phyloP scores from a whole-genome alignment of 2,329 filamentous ascomycete genomes.

The Colletotrichum nymphaeae region DNA sequence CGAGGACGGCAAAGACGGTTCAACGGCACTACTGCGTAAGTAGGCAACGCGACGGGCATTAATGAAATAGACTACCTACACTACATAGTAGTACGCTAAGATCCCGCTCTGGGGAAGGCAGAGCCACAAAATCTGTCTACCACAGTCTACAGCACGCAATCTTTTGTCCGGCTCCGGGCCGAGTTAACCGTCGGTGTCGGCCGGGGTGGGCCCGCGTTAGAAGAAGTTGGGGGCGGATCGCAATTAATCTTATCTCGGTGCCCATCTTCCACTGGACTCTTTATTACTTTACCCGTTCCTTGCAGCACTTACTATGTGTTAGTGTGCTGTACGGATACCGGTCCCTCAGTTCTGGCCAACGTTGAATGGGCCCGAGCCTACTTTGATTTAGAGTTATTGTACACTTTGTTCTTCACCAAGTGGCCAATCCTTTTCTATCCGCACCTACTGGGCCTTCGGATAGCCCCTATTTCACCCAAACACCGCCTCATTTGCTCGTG shows the following conservation, averaged over 20 bases:
- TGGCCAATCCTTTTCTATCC: not conserved
- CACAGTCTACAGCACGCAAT: not conserved
- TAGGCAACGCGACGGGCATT: not conserved
- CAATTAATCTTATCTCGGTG: not conserved
- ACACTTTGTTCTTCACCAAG: not conserved
- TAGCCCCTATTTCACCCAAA: not conserved
- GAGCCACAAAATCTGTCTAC: slow-evolving; percentile 11
- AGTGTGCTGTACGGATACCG: not conserved
- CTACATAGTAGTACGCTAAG: too few species aligned
- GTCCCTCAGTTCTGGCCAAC: not conserved
- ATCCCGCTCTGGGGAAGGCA: not conserved
- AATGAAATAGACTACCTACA: not conserved
- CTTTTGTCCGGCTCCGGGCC: slow-evolving; percentile 8
- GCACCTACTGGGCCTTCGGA: not conserved
- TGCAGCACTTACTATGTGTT: not conserved
- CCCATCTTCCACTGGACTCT: not conserved
- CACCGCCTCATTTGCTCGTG: slow-evolving; percentile 7
- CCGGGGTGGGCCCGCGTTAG: not conserved
- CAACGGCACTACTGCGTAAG: not conserved
- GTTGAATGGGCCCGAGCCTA: not conserved
- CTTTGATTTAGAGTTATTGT: slow-evolving; percentile 20
- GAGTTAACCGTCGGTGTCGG: slow-evolving; percentile 17
- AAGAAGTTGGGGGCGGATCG: slow-evolving; percentile 15
- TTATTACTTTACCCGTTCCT: not conserved
- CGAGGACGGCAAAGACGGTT: not conserved